A percentile compares a stretch with the other conserved stretches of the same genome.
phyloP scores from a whole-genome alignment of 1,284 basidiomycete species.

The Blastosporella zonata region DNA sequence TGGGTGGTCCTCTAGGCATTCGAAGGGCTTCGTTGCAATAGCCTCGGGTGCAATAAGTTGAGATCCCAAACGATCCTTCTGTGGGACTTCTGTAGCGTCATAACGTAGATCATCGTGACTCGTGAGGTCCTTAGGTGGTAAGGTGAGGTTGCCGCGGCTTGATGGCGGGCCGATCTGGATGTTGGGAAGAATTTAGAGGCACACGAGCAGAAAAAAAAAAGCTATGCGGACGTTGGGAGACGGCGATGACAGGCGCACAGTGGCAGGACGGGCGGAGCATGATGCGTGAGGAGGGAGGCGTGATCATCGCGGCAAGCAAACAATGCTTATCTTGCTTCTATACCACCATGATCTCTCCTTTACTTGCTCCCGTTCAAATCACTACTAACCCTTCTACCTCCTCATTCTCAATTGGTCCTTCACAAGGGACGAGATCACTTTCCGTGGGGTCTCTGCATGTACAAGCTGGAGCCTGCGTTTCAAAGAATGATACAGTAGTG shows the following conservation, averaged over 20 bases:
- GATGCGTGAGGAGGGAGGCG: not conserved
- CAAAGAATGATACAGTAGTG: constrained; percentile 37
- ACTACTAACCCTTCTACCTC: constrained; percentile 19
- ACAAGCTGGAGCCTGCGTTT: constrained; percentile 36
- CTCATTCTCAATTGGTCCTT: constrained; percentile 20
- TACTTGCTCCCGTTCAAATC: constrained; percentile 20
- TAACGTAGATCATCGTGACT: not conserved
- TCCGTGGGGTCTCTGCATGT: constrained; percentile 33
- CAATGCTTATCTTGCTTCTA: constrained; percentile 8
- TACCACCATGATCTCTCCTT: constrained; percentile 22
- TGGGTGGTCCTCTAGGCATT: too few species aligned
- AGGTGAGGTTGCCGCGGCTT: not conserved
- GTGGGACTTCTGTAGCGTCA: not conserved
- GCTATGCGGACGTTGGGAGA: not conserved
- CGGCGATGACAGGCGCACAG: not conserved
- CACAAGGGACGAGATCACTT: constrained; percentile 24
- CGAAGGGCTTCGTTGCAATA: too few species aligned
- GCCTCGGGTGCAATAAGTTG: not conserved
- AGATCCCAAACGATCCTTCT: not conserved
- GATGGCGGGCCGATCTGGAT: constrained; percentile 7
- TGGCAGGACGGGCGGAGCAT: not conserved
- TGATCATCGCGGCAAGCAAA: constrained; percentile 3
- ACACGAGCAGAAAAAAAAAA: constrained; percentile 26
- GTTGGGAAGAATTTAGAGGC: constrained; percentile 17
- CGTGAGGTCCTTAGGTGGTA: not conserved